phyloP scores from a whole-genome alignment of 2,329 filamentous ascomycete genomes.

The Xylariaceae sp. region DNA sequence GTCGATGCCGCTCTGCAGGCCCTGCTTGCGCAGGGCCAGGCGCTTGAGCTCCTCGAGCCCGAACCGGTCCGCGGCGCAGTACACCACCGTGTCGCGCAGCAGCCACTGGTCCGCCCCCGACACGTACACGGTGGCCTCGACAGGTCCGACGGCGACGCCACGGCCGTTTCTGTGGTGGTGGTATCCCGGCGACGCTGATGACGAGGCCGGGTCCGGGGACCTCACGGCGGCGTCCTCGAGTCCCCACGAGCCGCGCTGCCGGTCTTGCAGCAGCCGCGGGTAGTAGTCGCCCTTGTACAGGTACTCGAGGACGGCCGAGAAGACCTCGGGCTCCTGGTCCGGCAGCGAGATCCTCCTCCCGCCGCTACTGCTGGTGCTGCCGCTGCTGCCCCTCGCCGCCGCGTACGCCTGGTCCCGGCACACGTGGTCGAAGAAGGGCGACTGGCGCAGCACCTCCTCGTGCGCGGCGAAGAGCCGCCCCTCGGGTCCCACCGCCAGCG shows the following conservation, averaged over 20 bases:
- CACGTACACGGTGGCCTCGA: slow-evolving; percentile 73
- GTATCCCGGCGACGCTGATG: too few relatives aligned
- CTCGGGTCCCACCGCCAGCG: slow-evolving; percentile 74
- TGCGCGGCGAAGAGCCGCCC: slow-evolving; percentile 90
- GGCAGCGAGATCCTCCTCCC: slow-evolving; percentile 69
- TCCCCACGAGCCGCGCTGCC: slow-evolving; percentile 78
- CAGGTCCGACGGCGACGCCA: slow-evolving; percentile 30
- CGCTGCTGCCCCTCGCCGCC: slow-evolving; percentile 62
- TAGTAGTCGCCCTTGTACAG: slow-evolving; percentile 97
- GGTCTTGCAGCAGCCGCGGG: slow-evolving; percentile 80
- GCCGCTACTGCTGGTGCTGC: too few relatives aligned
- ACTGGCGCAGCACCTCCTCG: slow-evolving; percentile 81
- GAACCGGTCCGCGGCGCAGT: slow-evolving; percentile 87
- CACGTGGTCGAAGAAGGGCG: slow-evolving; percentile 72
- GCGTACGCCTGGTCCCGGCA: slow-evolving; percentile 68
- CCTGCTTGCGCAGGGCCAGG: slow-evolving; percentile 88
- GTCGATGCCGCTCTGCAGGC: slow-evolving; percentile 85
- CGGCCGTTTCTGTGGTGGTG: slow-evolving; percentile 28
- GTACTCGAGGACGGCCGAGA: slow-evolving; percentile 91
- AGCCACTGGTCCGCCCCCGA: slow-evolving; percentile 66
- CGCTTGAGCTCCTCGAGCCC: slow-evolving; percentile 88
- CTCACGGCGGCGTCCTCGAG: slow-evolving; percentile 62
- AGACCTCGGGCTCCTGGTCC: slow-evolving; percentile 80
- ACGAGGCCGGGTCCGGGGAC: slow-evolving; percentile 26
- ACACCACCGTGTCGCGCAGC: slow-evolving; percentile 87